Conservation (phyloP, 2,329 filamentous ascomycete genomes). For the Monosporascus cannonballus region DNA sequence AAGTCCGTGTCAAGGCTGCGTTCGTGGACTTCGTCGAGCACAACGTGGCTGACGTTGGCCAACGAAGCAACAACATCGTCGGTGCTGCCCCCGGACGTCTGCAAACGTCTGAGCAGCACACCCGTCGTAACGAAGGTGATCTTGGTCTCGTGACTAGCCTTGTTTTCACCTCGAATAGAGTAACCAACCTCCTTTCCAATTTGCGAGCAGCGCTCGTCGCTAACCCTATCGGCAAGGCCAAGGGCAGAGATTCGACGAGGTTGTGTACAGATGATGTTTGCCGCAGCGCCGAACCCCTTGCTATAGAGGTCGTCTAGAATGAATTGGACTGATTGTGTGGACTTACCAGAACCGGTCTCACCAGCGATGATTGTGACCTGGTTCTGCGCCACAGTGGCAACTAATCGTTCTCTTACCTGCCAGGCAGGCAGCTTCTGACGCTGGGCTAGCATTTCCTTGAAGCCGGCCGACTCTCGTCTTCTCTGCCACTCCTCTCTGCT, state of each 20-base stretch:
- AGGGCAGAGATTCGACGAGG: conserved; percentile 91
- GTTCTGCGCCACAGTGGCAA: conserved; percentile 66
- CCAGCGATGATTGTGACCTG: conserved; percentile 96
- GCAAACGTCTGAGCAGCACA: conserved; percentile 83
- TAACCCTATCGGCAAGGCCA: conserved; percentile 88
- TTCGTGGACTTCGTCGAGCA: conserved; percentile 96
- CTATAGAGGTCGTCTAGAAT: conserved; percentile 85
- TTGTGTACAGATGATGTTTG: conserved; percentile 93
- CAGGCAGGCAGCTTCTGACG: conserved; percentile 79
- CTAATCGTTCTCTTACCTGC: conserved; percentile 71
- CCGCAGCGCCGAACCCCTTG: conserved; percentile 64
- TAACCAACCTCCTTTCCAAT: conserved; percentile 91
- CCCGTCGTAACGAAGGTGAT: conserved; percentile 96
- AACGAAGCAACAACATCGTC: conserved; percentile 77
- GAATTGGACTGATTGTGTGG: conserved; percentile 94
- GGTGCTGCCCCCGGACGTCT: conserved; percentile 75
- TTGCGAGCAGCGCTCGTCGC: conserved; percentile 76
- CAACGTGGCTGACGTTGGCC: conserved; percentile 86
- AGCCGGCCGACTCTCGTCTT: conserved; percentile 57
- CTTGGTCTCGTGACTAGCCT: conserved; percentile 65
- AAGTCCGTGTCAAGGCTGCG: conserved; percentile 94
- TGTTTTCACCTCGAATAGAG: conserved; percentile 84
- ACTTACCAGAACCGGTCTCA: conserved; percentile 95
- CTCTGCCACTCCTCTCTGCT: conserved; percentile 65
- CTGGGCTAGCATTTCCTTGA: conserved; percentile 69